Evolutionary conservation across 1,284 basidiomycete genomes (phyloP), one percentile per base, ranked within the genome.

Genomic region (Melampsora americana): DNA sequence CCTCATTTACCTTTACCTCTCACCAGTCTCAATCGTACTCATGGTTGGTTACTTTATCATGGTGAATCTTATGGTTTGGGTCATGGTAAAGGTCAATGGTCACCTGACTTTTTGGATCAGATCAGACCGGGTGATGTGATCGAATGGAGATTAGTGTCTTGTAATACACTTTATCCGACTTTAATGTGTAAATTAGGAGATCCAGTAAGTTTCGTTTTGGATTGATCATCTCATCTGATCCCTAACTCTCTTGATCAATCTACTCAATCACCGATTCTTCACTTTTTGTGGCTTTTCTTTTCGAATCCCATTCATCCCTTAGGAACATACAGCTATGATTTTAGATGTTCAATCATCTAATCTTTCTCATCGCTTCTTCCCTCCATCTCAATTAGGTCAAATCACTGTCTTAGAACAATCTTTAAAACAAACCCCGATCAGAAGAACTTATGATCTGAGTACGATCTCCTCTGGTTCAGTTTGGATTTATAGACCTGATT

Each of bases 51-150:
- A 48, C 85, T 88, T 74, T 88, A 84, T 78, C 83, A 84, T 66
- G 86, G 85, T 11, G 81, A 80, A 48, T 86, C 85, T 23, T 69
- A 46, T 42, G 76, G 66, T 0, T 61, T 75, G 30, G 68, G 77
- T 11, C 46, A 30, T 16, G 83, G 83, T 5, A 78, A 80, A n/a
- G 87, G 87, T 23, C 80, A 82, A 6, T 88, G 87, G 87, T 66
- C 66, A 9, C 61, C 61, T 56, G 50, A 28, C 26, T n/a, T 11
- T 56, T 14, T 62, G 5, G 84, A 85, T 77, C 83, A 85, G 20
- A 83, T 88, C 7, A 82, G 87, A 14, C 80, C 86, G 60, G 87
- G 87, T 12, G 87, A 88, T 78, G 86, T 88, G 69, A 85, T 87
- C 53, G 86, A 88, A 78, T 88, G 87, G 87, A 62, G 53, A 30